phyloP scores from a whole-genome alignment of 2,329 filamentous ascomycete species.

The Diaporthe vaccinii region DNA sequence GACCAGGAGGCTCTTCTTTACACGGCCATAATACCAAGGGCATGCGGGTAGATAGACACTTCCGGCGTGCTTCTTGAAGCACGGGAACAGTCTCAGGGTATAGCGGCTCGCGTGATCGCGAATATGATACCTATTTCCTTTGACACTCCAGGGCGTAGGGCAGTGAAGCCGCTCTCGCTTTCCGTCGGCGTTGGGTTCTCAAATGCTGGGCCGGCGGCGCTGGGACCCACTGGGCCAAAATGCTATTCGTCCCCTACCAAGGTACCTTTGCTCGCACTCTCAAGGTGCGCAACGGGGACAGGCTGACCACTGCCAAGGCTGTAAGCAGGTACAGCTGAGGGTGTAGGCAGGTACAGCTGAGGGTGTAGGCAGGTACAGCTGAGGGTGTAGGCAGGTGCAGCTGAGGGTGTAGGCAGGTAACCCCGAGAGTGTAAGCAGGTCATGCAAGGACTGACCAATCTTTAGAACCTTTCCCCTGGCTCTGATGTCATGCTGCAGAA shows the following conservation, averaged over 20 bases:
- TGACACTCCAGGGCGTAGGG: too few relatives aligned
- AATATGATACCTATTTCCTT: slow-evolving; percentile 6
- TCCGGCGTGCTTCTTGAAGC: too few relatives aligned
- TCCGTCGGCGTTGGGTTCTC: not conserved
- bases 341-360: not conserved
- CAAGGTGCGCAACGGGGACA: too few relatives aligned
- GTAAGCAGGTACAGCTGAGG: not conserved
- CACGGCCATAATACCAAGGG: not conserved
- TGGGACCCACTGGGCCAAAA: not conserved
- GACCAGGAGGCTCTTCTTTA: too few relatives aligned
- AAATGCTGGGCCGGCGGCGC: not conserved
- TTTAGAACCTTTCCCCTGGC: not conserved
- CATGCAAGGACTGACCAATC: not conserved
- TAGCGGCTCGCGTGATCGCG: not conserved
- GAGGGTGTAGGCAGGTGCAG: not conserved
- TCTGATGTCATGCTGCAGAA: not conserved
- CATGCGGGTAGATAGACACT: not conserved
- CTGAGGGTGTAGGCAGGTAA: not conserved
- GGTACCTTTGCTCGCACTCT: not conserved
- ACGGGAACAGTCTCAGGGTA: not conserved
- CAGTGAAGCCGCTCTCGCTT: too few relatives aligned
- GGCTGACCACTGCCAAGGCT: too few relatives aligned
- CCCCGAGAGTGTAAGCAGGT: not conserved
- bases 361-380: not conserved
- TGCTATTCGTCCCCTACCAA: not conserved